These are phyloP conservation scores for Anisodus acutangulus DNA, from an alignment of 257 asterid genomes.

Conservation along the genomic window DNA sequence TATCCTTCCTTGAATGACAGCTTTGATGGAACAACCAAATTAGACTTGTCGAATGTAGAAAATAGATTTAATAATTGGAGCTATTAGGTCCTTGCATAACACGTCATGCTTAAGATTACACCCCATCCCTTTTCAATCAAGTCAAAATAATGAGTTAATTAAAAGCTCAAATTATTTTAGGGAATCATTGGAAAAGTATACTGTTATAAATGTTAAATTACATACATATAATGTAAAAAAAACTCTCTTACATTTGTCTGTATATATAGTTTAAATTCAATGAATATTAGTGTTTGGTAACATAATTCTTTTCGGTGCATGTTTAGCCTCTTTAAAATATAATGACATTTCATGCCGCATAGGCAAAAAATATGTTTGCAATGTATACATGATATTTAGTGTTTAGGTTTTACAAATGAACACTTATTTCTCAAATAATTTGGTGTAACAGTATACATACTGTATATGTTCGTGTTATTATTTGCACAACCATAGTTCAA, in stretches of 20 bases:
- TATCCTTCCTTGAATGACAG: neutral
- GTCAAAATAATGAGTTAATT: constrained; percentile 15
- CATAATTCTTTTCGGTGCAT: too few species aligned
- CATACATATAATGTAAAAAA: neutral
- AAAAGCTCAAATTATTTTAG: neutral
- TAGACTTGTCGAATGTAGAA: neutral
- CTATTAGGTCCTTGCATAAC: constrained; percentile 15
- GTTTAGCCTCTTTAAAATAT: too few species aligned
- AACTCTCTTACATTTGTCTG: too few species aligned
- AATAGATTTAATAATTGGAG: constrained; percentile 17
- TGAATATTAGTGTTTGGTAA: neutral
- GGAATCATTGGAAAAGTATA: neutral
- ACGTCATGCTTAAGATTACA: constrained; percentile 21
- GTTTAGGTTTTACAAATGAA: too few species aligned
- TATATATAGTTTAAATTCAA: neutral
- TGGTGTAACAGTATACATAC: too few species aligned
- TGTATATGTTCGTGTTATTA: too few species aligned
- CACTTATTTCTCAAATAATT: too few species aligned
- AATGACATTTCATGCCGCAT: too few species aligned
- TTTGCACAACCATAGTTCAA: too few species aligned
- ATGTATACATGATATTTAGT: too few species aligned
- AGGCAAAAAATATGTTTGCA: too few species aligned
- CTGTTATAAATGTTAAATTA: neutral
- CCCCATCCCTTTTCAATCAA: neutral
- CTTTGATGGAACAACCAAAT: constrained; percentile 27